Evolutionary conservation across 2,329 filamentous ascomycete species (phyloP).

Genomic region (Aspergillus caelatus): DNA sequence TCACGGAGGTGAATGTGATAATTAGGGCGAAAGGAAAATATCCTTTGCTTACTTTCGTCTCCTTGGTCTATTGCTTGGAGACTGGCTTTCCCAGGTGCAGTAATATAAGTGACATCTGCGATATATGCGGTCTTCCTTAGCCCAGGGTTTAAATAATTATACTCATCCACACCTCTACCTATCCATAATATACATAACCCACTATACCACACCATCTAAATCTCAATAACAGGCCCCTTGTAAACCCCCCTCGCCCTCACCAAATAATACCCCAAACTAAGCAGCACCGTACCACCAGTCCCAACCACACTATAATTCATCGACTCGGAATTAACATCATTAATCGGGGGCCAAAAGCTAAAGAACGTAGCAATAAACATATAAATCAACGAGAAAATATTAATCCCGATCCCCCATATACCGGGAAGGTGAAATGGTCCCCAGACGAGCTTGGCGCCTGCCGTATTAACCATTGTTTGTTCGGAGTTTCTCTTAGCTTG

Average conservation of each 20-base stretch:
- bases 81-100: no score
- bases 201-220: background rate
- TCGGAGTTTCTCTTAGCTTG: slow-evolving; percentile 16
- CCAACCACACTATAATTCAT: slow-evolving; percentile 55
- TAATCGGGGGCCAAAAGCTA: slow-evolving; percentile 50
- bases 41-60: no score
- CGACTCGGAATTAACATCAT: slow-evolving; percentile 39
- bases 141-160: no score
- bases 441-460: slow-evolving; percentile 32
- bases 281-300: slow-evolving; percentile 43
- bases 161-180: no score
- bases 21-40: no score
- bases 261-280: slow-evolving; percentile 45
- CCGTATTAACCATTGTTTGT: slow-evolving; percentile 25
- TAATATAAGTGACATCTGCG: no score
- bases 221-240: slow-evolving; percentile 31
- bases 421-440: slow-evolving; percentile 32
- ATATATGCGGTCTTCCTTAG: no score
- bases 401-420: slow-evolving; percentile 45
- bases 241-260: slow-evolving; percentile 39
- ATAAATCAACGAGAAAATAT: slow-evolving; percentile 49
- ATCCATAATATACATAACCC: no score
- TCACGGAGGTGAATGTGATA: no score
- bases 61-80: no score
- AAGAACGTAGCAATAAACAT: slow-evolving; percentile 53